Conservation (phyloP, 2,329 filamentous ascomycete genomes). For the Decorospora gaudefroyi region DNA sequence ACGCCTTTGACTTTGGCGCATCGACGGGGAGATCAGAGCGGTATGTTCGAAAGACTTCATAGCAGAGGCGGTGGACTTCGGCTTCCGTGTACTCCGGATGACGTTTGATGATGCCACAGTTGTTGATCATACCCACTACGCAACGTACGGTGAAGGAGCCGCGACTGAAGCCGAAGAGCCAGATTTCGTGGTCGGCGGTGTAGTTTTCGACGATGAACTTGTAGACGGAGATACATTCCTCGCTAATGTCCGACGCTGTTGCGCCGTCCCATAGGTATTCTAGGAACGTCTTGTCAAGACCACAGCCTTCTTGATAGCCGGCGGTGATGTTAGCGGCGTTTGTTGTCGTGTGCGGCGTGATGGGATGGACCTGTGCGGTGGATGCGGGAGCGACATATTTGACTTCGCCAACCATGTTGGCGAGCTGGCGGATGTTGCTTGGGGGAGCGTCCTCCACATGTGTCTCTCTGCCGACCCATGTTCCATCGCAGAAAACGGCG, state of each 20-base stretch:
- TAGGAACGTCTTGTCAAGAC: constrained; percentile 43
- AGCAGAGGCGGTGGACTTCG: constrained; percentile 34
- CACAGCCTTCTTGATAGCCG: constrained; percentile 46
- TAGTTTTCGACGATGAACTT: constrained; percentile 45
- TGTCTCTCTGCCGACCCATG: constrained; percentile 46
- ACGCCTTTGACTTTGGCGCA: constrained; percentile 32
- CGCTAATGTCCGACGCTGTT: constrained; percentile 43
- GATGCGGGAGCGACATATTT: constrained; percentile 16
- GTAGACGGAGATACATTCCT: constrained; percentile 45
- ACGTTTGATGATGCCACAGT: constrained; percentile 47
- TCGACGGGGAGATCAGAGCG: constrained; percentile 35
- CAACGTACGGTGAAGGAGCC: constrained; percentile 53
- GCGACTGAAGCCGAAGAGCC: constrained; percentile 53
- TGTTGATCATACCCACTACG: constrained; percentile 52
- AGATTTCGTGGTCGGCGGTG: constrained; percentile 49
- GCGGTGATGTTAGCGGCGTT: constrained; percentile 28
- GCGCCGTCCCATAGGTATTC: constrained; percentile 47
- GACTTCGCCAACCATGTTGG: constrained; percentile 39
- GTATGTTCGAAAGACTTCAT: constrained; percentile 43
- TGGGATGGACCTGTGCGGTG: constrained; percentile 31
- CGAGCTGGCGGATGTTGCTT: constrained; percentile 43
- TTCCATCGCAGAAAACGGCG: constrained; percentile 44
- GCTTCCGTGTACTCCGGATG: constrained; percentile 9
- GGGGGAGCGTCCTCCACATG: constrained; percentile 30
- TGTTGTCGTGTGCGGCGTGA: constrained; percentile 14